A percentile compares a stretch with the other conserved stretches of the same genome.
phyloP scores from a whole-genome alignment of 208 protist genomes.

The Angomonas deanei region DNA sequence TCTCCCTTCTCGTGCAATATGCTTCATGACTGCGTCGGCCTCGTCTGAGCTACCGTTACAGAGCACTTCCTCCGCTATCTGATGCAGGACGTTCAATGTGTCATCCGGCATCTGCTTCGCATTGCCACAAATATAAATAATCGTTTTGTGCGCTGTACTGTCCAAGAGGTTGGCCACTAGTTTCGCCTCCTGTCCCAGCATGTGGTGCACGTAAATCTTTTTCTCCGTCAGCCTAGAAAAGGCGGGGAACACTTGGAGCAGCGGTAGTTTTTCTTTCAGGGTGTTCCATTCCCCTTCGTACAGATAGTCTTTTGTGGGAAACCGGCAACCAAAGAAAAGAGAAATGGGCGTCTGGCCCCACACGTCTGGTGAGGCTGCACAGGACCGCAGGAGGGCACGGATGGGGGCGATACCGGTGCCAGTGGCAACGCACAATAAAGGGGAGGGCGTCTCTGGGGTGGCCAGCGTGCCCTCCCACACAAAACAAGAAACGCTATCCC shows the following conservation, averaged over 20 bases:
- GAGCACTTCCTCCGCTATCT: constrained; percentile 48
- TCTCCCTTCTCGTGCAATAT: constrained; percentile 37
- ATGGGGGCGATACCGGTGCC: constrained; percentile 84
- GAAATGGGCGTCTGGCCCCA: constrained; percentile 57
- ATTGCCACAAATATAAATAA: constrained; percentile 79
- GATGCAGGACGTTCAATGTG: constrained; percentile 40
- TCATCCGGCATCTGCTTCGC: constrained; percentile 85
- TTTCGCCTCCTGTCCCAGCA: constrained; percentile 56
- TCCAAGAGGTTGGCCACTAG: constrained; percentile 45
- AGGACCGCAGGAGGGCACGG: constrained; percentile 62
- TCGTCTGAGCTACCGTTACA: constrained; percentile 32
- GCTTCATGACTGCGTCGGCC: constrained; percentile 30
- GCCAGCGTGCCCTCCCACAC: constrained; percentile 63
- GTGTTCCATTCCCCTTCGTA: constrained; percentile 64
- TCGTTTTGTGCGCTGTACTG: constrained; percentile 13
- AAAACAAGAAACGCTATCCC: constrained; percentile 43
- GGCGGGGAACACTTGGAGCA: constrained; percentile 59
- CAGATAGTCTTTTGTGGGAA: constrained; percentile 63
- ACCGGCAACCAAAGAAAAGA: constrained; percentile 77
- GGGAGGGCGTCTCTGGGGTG: constrained; percentile 28
- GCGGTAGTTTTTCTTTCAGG: constrained; percentile 19
- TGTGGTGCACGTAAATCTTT: constrained; percentile 88
- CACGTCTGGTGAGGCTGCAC: constrained; percentile 6
- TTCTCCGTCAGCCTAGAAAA: constrained; percentile 75
- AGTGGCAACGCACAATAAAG: constrained; percentile 67